Base-by-base conservation (phyloP, 23 red algal genomes). In the Gracilaria vermiculophylla region DNA sequence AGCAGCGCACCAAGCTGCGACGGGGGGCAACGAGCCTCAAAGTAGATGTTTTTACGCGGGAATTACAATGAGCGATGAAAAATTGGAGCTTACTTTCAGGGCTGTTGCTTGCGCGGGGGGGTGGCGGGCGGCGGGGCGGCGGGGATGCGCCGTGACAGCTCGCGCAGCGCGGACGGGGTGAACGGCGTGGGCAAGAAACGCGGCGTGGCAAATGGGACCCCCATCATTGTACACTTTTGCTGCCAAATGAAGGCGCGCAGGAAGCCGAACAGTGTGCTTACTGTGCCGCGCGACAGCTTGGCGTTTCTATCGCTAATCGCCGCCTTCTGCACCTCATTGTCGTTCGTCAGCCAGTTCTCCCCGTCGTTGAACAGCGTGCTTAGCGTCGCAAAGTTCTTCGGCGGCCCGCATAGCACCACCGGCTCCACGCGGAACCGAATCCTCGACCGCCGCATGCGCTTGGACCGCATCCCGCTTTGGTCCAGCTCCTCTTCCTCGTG, bases 301-400 rank as follows among this genome's bases (percentile, higher is more conserved):
- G n/a, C 42, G 36, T 42, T 48, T 20, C 67, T 45, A 20, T 73
- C 67, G 4, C 20, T 36, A 24, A 73, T 48, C 17, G 67, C 67
- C 42, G 39, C 67, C 23, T 73, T 48, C 24, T 73, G 67, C 67
- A 73, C 36, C 3, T 28, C 67, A 16, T 73, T 73, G 36, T 32
- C 39, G 5, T 28, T 23, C 36, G 20, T 4, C 39, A 73, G 31
- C 39, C 36, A 48, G 19, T 33, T 23, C 42, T 42, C 36, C 3
- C 67, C 67, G 23, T 73, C 67, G 42, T 32, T 73, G 67, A 73
- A 73, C 39, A 73, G 19, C 36, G 67, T 73, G 6, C 42, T 33
- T 1, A 73, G 36, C 20, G 67, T 39, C 67, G 32, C 67, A 3
- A 9, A 16, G 42, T 73, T 32, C 58, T 9, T 28, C 36, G 67